Percentiles rank a stretch among this genome's conserved stretches.
Evolutionary conservation across 148 eudicot species (phyloP).

Genomic region (Arctostaphylos glauca): DNA sequence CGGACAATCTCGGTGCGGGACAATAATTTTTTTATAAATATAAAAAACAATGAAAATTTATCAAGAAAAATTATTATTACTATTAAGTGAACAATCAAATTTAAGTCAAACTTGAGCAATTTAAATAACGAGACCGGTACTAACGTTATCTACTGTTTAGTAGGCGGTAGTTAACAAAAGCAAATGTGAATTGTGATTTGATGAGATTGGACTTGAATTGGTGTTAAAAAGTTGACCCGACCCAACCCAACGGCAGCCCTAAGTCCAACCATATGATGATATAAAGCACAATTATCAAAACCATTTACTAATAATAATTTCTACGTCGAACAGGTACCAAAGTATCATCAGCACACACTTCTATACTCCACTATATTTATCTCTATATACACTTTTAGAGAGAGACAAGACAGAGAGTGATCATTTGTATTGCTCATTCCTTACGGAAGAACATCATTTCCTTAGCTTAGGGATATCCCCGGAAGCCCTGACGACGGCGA

Average conservation of each 20-base stretch:
- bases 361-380: background rate
- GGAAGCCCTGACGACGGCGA: slow-evolving; percentile 10
- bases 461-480: slow-evolving; percentile 12
- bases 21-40: no score
- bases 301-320: background rate
- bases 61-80: no score
- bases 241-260: background rate
- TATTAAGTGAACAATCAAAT: no score
- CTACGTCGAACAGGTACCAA: background rate
- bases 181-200: background rate
- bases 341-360: background rate
- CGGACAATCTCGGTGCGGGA: no score
- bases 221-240: background rate
- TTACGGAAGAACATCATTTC: background rate
- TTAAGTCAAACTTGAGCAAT: no score
- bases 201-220: background rate
- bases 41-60: no score
- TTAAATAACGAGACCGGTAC: no score
- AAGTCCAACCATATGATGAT: background rate
- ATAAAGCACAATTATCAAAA: background rate
- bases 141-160: no score
- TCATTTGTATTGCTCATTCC: background rate
- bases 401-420: background rate
- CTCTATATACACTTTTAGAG: no score
- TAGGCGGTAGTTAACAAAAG: no score